Evolutionary conservation across 192 early-diverging fungal species (phyloP), one percentile per base, ranked within the genome.

Genomic region (Dissophora ornata): DNA sequence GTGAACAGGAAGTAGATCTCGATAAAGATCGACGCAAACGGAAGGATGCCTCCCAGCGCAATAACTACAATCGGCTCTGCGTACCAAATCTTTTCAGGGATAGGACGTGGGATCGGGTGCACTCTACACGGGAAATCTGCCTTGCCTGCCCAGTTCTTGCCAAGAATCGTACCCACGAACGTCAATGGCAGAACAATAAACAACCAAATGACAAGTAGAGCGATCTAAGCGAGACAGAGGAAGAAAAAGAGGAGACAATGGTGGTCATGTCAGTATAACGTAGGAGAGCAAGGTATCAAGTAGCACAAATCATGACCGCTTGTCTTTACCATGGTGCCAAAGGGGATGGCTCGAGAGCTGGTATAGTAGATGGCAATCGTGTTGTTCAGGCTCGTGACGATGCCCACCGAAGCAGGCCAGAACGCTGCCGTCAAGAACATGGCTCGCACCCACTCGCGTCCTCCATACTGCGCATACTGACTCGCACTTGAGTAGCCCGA

Each of bases 1-100:
- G 91, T 87, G 59, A 94, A 92, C 56, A 95, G 80, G 62, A 92
- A 95, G 62, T 93, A 93, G 45, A 94, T 84, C 85, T 95, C 93
- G 70, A 95, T 92, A 62, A 94, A 95, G 54, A 94, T 89, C 0
- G 91, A 86, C 0, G 78, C 89, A 67, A 95, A 95, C 0, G 92
- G 93, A 29, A 95, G 79, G 22, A 95, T 62, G 28, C 93, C 93
- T 11, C 85, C 86, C 0, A 87, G 33, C 0, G 81, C 70, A 58
- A 91, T 80, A 50, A 94, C 79, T 5, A 86, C 57, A 51, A 81
- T 54, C 4, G 90, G 89, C 46, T 94, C 88, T 2, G 88, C 74
- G 49, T 86, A 86, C 92, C 91, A 93, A n/a, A 82, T 53, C 40
- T 90, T 87, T 28, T 92, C 90, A 16, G 92, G 92, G 48, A 94